Percentiles rank a stretch among this genome's conserved stretches.
Conservation (phyloP, 345 rosid genomes). For the Heritiera fomes region DNA sequence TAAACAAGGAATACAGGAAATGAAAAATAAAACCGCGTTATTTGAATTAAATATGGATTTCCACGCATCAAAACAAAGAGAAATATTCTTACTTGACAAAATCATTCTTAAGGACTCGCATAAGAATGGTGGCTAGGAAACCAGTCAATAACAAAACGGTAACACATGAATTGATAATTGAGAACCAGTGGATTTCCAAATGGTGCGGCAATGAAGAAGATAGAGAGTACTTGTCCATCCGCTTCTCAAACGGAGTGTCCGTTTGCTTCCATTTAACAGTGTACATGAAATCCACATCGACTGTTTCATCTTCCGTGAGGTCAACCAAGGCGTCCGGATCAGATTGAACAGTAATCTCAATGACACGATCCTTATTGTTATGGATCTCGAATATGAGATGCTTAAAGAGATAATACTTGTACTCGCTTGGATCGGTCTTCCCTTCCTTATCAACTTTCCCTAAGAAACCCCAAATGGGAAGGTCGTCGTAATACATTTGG, state of each 20-base stretch:
- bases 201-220: conserved; percentile 55
- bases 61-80: background rate
- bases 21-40: background rate
- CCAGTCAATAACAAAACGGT: conserved; percentile 58
- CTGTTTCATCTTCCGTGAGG: conserved; percentile 43
- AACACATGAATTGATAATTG: conserved; percentile 58
- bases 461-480: conserved; percentile 56
- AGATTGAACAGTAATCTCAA: conserved; percentile 42
- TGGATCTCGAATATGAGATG: conserved; percentile 46
- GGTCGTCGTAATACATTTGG: conserved; percentile 56
- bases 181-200: conserved; percentile 61
- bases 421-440: conserved; percentile 41
- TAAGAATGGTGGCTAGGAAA: conserved; percentile 58
- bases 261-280: conserved; percentile 56
- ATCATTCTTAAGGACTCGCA: conserved; percentile 58
- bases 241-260: conserved; percentile 43
- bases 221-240: conserved; percentile 52
- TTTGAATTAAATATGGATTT: background rate
- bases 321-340: conserved; percentile 43
- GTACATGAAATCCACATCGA: conserved; percentile 50
- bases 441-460: conserved; percentile 55
- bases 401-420: conserved; percentile 47
- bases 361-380: conserved; percentile 57
- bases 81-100: conserved; percentile 46
- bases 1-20: background rate